Percentiles rank a stretch among this genome's conserved stretches.
Evolutionary conservation across 176 grass and related monocot genomes (phyloP).

Genomic region (Lolium multiflorum): DNA sequence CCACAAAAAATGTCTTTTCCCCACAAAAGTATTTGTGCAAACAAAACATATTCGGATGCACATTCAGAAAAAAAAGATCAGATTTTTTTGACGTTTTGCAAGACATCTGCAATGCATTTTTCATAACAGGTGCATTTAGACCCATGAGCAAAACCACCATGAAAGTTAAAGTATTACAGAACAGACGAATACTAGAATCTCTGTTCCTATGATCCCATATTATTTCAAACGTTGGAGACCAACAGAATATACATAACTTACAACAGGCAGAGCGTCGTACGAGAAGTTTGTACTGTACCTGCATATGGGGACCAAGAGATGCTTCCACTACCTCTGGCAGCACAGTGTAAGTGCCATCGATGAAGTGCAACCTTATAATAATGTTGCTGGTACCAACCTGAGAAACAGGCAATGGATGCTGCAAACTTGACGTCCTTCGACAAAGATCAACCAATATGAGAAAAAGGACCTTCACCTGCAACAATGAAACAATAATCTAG

Average conservation of each 20-base stretch:
- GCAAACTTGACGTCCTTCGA: conserved; percentile 80
- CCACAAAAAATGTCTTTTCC: too few species aligned
- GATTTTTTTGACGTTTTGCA: too few species aligned
- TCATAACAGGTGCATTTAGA: too few species aligned
- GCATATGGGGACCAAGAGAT: conserved; percentile 97
- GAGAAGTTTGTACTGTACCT: conserved; percentile 57
- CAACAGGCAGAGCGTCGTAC: not conserved
- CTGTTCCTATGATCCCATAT: not conserved
- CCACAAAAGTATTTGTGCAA: too few species aligned
- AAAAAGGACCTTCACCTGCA: conserved; percentile 95
- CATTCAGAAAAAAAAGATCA: too few species aligned
- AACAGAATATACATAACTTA: not conserved
- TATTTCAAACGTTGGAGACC: not conserved
- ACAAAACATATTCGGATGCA: too few species aligned
- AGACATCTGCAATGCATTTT: too few species aligned
- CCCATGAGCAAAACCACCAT: too few species aligned
- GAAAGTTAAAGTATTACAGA: not conserved
- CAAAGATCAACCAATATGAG: conserved; percentile 97
- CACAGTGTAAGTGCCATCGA: conserved; percentile 97
- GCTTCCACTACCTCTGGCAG: conserved; percentile 98
- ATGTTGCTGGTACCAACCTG: conserved; percentile 94
- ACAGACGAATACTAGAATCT: conserved; percentile 24
- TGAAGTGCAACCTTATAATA: conserved; percentile 97
- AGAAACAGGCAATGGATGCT: conserved; percentile 87
- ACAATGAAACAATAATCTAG: conserved; percentile 35